Base-by-base conservation (phyloP, 176 grass and related monocot species). In the Thinopyrum elongatum region DNA sequence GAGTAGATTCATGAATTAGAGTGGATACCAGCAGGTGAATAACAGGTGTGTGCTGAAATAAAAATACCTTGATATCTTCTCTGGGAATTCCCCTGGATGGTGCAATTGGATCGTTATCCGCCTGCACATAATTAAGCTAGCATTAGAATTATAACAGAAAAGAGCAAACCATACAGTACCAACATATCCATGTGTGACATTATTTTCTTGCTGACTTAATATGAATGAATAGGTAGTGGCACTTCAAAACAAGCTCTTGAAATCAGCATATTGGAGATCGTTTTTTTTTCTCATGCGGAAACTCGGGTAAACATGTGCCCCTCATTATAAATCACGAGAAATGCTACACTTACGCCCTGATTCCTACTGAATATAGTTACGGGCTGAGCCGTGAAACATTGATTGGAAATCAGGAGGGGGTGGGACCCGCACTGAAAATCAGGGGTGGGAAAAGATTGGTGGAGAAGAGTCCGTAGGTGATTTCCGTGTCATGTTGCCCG, bases 11-110 rank as follows among this genome's bases (percentile, higher is more conserved):
- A 60, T 68, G 19, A 27, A 29, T 65, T 65, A 78, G 51, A 64
- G 21, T 72, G 10, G 33, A 6, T 25, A 76, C 8, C 28, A 51
- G 60, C 4, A 38, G 81, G 34, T 76, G 22, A 75, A 83, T 77
- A 65, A 49, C 68, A 58, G 23, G 59, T 1, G 29, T 53, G 13
- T 68, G 60, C 23, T 77, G 66, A 14, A 72, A 30, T 8, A 64
- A 44, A 29, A 84, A 42, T 87, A 98, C 97, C 90, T 98, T 88
- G 74, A 98, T 98, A 86, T 95, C 90, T 91, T 95, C 92, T 58
- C 94, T 88, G 46, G 97, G 97, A 90, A 95, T 95, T 87, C 90
- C 97, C 80, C 92, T 91, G 49, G 97, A 95, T 85, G 97, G 94
- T 80, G 97, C 97, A 65, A 98, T 98, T 85, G 97, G 97, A 69